These are phyloP conservation scores for Sisymbrium irio DNA, from an alignment of 345 rosid genomes.

Conservation along the genomic window DNA sequence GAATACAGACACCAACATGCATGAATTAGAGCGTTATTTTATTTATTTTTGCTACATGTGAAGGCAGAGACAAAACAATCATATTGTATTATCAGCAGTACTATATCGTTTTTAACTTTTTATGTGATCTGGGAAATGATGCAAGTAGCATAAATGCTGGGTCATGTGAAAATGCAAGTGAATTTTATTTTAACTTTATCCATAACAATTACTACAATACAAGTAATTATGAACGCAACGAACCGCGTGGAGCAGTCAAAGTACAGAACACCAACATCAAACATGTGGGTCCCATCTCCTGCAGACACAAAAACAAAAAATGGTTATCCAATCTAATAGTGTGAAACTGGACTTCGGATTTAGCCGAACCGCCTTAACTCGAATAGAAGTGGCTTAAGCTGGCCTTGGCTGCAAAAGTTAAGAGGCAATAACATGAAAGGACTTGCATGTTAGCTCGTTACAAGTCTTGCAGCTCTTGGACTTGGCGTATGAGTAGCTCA, in stretches of 20 bases:
- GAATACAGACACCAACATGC: neutral
- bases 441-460: neutral
- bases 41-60: neutral
- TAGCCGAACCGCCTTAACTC: neutral
- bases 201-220: neutral
- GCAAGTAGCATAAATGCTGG: neutral
- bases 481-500: neutral
- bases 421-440: neutral
- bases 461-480: neutral
- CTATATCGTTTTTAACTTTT: neutral
- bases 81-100: neutral
- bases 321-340: neutral
- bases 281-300: constrained; percentile 11
- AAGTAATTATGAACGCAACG: neutral
- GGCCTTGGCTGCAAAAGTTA: neutral
- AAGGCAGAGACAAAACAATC: neutral
- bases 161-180: constrained; percentile 26
- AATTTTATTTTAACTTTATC: neutral
- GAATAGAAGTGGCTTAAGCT: neutral
- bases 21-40: neutral
- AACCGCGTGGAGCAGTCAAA: constrained; percentile 12
- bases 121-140: neutral
- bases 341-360: neutral
- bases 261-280: neutral
- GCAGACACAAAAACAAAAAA: neutral